Evolutionary conservation across 2,329 filamentous ascomycete species (phyloP).

Genomic region (Macrophomina phaseolina): DNA sequence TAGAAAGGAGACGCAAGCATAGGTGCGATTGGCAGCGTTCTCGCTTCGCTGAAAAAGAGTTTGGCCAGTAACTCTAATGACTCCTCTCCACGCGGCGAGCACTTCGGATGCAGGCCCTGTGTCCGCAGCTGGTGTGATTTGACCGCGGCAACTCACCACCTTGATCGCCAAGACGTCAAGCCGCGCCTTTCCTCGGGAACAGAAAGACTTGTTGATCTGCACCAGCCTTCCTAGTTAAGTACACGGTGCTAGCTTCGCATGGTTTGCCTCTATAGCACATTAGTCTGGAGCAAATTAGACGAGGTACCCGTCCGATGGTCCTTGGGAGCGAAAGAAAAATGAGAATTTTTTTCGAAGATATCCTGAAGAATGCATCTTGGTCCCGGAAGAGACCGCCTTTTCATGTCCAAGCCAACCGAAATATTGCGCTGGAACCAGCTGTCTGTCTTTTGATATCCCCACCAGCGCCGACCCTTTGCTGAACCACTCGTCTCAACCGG

Average conservation of each 20-base stretch:
- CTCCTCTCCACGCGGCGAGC: background rate
- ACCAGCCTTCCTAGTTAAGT: background rate
- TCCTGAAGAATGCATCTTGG: slow-evolving; percentile 24
- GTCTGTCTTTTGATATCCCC: slow-evolving; percentile 11
- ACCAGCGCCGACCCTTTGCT: slow-evolving; percentile 16
- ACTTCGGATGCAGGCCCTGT: background rate
- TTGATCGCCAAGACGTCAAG: background rate
- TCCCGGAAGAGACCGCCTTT: slow-evolving; percentile 11
- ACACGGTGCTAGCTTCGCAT: background rate
- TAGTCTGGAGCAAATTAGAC: background rate
- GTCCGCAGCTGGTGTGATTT: background rate
- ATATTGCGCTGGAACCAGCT: slow-evolving; percentile 20
- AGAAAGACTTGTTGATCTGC: background rate
- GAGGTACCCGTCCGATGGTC: background rate
- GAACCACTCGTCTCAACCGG: slow-evolving; percentile 8
- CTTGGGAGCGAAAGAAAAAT: background rate
- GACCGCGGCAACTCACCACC: background rate
- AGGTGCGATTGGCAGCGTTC: background rate
- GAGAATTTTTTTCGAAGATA: background rate
- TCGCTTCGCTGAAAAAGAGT: background rate
- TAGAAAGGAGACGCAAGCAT: background rate
- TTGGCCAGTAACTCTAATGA: background rate
- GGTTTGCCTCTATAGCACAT: background rate
- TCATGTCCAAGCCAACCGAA: slow-evolving; percentile 24
- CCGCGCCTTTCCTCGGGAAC: background rate